Evolutionary conservation across 345 rosid genomes (phyloP).

Genomic region (Chamaenerion angustifolium): DNA sequence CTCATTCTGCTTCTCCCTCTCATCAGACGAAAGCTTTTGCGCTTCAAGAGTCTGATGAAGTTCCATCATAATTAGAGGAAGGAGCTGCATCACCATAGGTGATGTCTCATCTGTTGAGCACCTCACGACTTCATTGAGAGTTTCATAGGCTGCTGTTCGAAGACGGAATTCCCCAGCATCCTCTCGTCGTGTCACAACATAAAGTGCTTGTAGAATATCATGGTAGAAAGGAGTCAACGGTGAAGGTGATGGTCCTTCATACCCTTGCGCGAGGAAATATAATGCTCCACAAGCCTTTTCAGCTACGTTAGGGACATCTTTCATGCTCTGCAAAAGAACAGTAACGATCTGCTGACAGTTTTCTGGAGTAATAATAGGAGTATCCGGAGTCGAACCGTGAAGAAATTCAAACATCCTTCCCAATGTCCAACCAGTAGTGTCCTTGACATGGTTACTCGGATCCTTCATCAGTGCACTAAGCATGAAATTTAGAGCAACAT

Average conservation of each 20-base stretch:
- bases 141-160: conserved; percentile 32
- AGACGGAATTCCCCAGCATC: conserved; percentile 32
- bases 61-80: conserved; percentile 24
- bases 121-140: conserved; percentile 26
- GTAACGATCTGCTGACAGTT: conserved; percentile 33
- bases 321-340: conserved; percentile 31
- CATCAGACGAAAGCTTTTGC: conserved; percentile 21
- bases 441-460: conserved; percentile 29
- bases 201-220: conserved; percentile 28
- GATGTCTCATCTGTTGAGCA: conserved; percentile 25
- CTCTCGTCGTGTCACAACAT: conserved; percentile 25
- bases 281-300: conserved; percentile 37
- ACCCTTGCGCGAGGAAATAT: conserved; percentile 31
- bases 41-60: conserved; percentile 25
- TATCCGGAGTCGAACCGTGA: conserved; percentile 26
- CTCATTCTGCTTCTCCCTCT: conserved; percentile 28
- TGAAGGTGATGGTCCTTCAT: conserved; percentile 23
- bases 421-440: conserved; percentile 35
- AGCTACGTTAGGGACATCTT: conserved; percentile 29
- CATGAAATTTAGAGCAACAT: conserved; percentile 32
- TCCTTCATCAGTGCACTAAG: conserved; percentile 27
- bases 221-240: conserved; percentile 28
- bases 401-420: conserved; percentile 35
- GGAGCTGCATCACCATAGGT: conserved; percentile 20
- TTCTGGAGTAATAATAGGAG: conserved; percentile 25